Evolutionary conservation across 768 basidiomycete genomes (phyloP), one percentile per base, ranked within the genome.

Genomic region (Serendipita indica): DNA sequence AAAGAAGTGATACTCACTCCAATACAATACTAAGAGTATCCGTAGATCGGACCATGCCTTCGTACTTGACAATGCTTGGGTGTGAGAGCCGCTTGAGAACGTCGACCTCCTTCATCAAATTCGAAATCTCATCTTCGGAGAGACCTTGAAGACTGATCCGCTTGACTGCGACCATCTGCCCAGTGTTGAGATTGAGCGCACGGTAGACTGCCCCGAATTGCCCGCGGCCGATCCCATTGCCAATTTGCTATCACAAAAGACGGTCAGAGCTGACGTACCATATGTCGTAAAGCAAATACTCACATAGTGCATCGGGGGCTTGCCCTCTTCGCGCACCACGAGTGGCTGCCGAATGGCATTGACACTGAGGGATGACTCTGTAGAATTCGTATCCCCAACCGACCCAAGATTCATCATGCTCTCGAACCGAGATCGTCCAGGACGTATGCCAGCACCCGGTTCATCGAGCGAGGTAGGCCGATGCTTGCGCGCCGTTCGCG

Each of bases 131-230:
- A 18, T 83, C 84, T 70, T 96, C 92, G 68, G 86, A 85, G 66
- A 96, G 74, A 5, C 91, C 94, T 56, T 89, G 87, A 34, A 98
- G 74, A 56, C 85, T 76, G 65, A 99, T 94, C 30, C 90, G 83
- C 73, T 99, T 99, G 57, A 98, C 90, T n/a, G 94, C 94, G n/a
- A 94, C 92, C 81, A 89, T 94, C 70, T 94, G 89, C 14, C 94
- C 94, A 1, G 86, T 92, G 62, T 86, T 85, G 69, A 97, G 72
- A 69, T 99, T 93, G 60, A 99, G 75, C 12, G 94, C 93, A 13
- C 90, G 82, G 69, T 94, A 97, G 3, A 98, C 94, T 6, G 91
- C 81, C 28, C 94, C 94, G 69, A 97, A 98, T 72, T 98, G 94
- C 5, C 94, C 94, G 52, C 88, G 82, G 1, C 94, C 94, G 63